Evolutionary conservation across 1,139 yeast species (phyloP), one percentile per base, ranked within the genome.

Genomic region (Pichia sp.): DNA sequence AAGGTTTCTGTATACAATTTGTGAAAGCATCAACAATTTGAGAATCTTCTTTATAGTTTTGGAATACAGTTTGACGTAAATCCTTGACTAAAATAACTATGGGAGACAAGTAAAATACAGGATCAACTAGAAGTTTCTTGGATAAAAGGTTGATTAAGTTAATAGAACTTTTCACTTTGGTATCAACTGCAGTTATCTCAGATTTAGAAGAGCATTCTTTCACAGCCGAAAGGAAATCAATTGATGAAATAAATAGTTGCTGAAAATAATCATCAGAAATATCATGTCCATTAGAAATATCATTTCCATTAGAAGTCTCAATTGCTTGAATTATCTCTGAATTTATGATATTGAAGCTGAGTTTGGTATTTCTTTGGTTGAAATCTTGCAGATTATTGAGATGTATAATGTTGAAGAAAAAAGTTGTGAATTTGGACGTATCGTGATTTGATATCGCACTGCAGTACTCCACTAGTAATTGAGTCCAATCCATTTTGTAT

Each of bases 1-100:
- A 83, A 7, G 91, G 76, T 46, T 77, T 71, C 60, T 86, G 88
- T 45, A 86, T 58, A 67, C 81, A 74, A 43, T 66, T 74, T 5
- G 86, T 89, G 42, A 84, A 69, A 41, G 66, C 64, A 45, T 78
- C 84, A 40, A 53, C 55, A n/a, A 34, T 30, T 4, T 17, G 21
- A 11, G 21, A 15, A 11, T 30, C 32, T 4, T 17, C 21, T 5
- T 20, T 5, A 21, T 17, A 30, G 18, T 18, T 18, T 2, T 7
- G 15, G 22, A 30, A 39, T 2, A 42, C 45, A 7, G 11, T 11
- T n/a, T 8, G 18, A 7, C 42, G 28, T 10, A 42, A 24, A 24
- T 42, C 20, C 11, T 36, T 42, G 6, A 33, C 42, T 19, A 42
- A 17, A 1, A 42, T 34, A 15, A 42, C 36, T 7, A 39, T 36